phyloP scores from a whole-genome alignment of 257 asterid species.

The Gentiana dahurica region DNA sequence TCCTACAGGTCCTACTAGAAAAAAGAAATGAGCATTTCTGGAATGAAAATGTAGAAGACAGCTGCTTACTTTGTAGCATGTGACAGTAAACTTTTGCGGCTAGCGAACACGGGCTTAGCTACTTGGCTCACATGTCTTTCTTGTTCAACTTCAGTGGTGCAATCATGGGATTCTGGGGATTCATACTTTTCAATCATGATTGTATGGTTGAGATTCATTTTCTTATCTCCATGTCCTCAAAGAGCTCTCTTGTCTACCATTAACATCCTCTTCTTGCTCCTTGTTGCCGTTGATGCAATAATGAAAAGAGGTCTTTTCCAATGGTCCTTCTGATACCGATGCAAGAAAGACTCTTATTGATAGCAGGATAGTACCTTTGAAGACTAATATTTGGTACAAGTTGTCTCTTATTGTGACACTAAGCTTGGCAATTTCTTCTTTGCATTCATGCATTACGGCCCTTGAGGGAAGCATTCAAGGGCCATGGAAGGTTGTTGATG shows the following conservation, averaged over 20 bases:
- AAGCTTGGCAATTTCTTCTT: slow-evolving; percentile 27
- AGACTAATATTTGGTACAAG: slow-evolving; percentile 42
- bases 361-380: slow-evolving; percentile 21
- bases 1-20: background rate
- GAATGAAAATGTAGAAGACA: background rate
- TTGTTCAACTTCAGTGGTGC: slow-evolving; percentile 37
- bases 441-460: slow-evolving; percentile 30
- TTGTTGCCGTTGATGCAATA: slow-evolving; percentile 28
- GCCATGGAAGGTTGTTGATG: slow-evolving; percentile 46
- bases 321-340: slow-evolving; percentile 20
- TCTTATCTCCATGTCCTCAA: slow-evolving; percentile 88
- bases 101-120: slow-evolving; percentile 11
- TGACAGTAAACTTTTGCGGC: background rate
- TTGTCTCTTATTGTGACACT: slow-evolving; percentile 26
- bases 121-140: slow-evolving; percentile 72
- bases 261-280: slow-evolving; percentile 38
- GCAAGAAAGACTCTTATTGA: slow-evolving; percentile 41
- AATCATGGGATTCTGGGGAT: slow-evolving; percentile 22
- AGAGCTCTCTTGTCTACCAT: slow-evolving; percentile 43
- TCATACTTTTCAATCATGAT: slow-evolving; percentile 16
- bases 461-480: slow-evolving; percentile 11
- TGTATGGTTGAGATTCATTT: slow-evolving; percentile 63
- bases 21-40: slow-evolving; percentile 4
- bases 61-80: background rate
- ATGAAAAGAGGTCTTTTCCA: slow-evolving; percentile 34